Percentiles rank a stretch among this genome's conserved stretches.
Evolutionary conservation across 192 early-diverging fungal species (phyloP).

Genomic region (Chytriomyces sp.): DNA sequence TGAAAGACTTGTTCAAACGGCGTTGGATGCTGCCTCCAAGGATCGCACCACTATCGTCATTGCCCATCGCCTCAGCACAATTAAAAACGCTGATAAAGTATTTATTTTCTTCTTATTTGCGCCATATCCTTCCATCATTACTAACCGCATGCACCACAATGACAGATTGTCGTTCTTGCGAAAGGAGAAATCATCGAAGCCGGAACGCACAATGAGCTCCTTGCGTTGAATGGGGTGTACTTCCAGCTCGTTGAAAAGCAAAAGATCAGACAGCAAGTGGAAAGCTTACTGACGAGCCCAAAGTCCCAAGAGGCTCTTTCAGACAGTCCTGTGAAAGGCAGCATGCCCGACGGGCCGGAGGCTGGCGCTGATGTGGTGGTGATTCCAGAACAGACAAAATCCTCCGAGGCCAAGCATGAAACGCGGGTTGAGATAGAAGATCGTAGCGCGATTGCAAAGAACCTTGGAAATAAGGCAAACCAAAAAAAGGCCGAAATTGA

Average conservation of each 20-base stretch:
- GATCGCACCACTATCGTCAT: slow-evolving; percentile 90
- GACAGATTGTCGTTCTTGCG: slow-evolving; percentile 47
- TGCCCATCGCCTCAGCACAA: slow-evolving; percentile 90
- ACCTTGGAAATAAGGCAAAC: not conserved
- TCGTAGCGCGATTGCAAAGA: not conserved
- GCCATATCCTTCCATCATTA: not conserved
- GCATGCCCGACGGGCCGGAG: not conserved
- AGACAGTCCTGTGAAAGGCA: not conserved
- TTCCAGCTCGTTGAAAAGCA: slow-evolving; percentile 72
- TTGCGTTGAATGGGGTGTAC: slow-evolving; percentile 62
- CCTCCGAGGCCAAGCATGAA: not conserved
- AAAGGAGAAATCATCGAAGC: slow-evolving; percentile 64
- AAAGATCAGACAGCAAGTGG: slow-evolving; percentile 47
- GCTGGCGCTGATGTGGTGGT: slow-evolving; percentile 25
- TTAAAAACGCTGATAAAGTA: slow-evolving; percentile 83
- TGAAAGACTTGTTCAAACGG: slow-evolving; percentile 57
- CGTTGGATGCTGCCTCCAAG: slow-evolving; percentile 52
- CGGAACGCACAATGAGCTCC: slow-evolving; percentile 83
- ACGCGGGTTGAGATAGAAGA: slow-evolving; percentile 25
- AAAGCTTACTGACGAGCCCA: slow-evolving; percentile 13
- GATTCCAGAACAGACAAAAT: slow-evolving; percentile 26
- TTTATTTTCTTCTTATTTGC: slow-evolving; percentile 63
- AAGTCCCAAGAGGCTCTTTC: not conserved
- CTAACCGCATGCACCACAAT: not conserved
- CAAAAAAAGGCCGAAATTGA: slow-evolving; percentile 3